Evolutionary conservation across 1,284 basidiomycete species (phyloP), one percentile per base, ranked within the genome.

Genomic region (Tilletia caries): DNA sequence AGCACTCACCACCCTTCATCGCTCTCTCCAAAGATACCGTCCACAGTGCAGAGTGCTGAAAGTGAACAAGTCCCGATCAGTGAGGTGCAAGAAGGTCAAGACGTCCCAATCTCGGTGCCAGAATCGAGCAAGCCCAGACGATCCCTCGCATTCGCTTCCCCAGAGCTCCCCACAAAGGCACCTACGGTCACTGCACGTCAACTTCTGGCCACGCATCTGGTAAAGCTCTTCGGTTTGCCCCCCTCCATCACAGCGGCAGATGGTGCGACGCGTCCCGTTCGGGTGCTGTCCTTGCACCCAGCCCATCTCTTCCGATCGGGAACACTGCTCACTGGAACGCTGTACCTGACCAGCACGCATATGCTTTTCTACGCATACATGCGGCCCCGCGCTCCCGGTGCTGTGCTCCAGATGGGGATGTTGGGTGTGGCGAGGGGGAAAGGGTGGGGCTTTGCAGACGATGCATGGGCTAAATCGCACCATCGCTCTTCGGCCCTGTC

Each of bases 281-380:
- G 29, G n/a, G 54, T 79, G 27, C 54, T 73, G 5, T 66, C 76
- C 4, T 68, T 72, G 2, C 75, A 76, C 50, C 70, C 73, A 2
- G 77, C 72, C 50, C 81, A 73, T 77, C 74, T 77, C 27, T 85
- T 84, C 70, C 80, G 84, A 43, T 79, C 80, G 10, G 75, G 54
- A 18, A 60, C 85, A 5, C 78, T 98, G 77, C 87, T 98, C 25
- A 94, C 98, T 84, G 95, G 95, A 20, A 96, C 95, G 83, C 91
- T 98, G 88, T 98, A 95, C 83, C 86, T 98, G 60, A 97, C 95
- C 1, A 91, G 91, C 74, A 89, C 90, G 3, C 92, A 95, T 79
- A 84, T 98, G 32, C 97, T 95, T 85, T 98, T 98, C 86, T 98
- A 97, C 83, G 95, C 95, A 0, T 94, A 95, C 82, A 90, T 98